Conservation (phyloP, 108 stramenopile species). For the Mediolabrus comicus region DNA sequence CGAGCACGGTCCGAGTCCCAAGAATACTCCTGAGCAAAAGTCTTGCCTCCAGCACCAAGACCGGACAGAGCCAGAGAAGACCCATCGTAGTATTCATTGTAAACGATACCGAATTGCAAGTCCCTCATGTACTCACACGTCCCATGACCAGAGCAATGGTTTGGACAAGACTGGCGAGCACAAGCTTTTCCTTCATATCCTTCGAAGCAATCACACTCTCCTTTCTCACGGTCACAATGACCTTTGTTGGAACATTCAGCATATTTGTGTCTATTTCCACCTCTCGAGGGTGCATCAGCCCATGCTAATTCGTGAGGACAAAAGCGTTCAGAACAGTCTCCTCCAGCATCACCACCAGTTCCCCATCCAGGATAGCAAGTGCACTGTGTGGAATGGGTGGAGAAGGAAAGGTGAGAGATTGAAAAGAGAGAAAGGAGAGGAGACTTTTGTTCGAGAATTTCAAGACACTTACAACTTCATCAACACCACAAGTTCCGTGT, state of each 20-base stretch:
- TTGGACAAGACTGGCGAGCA: constrained; percentile 52
- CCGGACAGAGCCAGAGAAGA: constrained; percentile 42
- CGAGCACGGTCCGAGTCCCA: constrained; percentile 76
- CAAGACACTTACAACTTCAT: constrained; percentile 50
- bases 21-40: constrained; percentile 8
- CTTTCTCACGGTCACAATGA: constrained; percentile 53
- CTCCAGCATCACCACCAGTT: constrained; percentile 51
- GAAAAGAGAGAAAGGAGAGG: neutral
- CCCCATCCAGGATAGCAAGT: constrained; percentile 79
- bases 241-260: constrained; percentile 79
- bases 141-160: constrained; percentile 63
- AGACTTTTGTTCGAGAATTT: neutral
- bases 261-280: constrained; percentile 54
- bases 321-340: constrained; percentile 77
- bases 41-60: constrained; percentile 47
- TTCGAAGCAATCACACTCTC: constrained; percentile 58
- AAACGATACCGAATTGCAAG: constrained; percentile 48
- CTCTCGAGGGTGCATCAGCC: constrained; percentile 32
- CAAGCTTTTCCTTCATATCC: constrained; percentile 66
- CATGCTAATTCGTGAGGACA: constrained; percentile 57
- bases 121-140: constrained; percentile 62
- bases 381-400: constrained; percentile 30
- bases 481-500: constrained; percentile 64
- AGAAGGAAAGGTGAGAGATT: neutral
- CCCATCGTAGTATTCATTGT: constrained; percentile 54